A percentile compares a stretch with the other conserved stretches of the same genome.
These are phyloP conservation scores for Strobilomyces dryophilus DNA, from an alignment of 768 basidiomycete genomes.

Conservation along the genomic window DNA sequence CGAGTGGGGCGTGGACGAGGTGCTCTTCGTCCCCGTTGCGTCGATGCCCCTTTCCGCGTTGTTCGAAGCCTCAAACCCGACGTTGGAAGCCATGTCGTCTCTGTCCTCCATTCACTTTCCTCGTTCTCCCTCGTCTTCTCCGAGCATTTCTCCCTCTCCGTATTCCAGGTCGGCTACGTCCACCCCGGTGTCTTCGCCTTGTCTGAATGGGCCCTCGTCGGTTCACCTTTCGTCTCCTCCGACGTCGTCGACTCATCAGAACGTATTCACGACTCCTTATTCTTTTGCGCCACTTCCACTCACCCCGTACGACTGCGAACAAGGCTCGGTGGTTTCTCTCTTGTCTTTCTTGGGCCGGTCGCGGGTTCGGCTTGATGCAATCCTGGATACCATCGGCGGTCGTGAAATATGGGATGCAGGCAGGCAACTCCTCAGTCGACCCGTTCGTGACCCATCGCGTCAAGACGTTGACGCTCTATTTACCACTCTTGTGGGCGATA, in stretches of 20 bases:
- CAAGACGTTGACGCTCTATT: slow-evolving; percentile 47
- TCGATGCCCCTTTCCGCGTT: slow-evolving; percentile 20
- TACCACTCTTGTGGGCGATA: slow-evolving; percentile 77
- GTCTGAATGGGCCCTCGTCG: slow-evolving; percentile 23
- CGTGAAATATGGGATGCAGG: slow-evolving; percentile 74
- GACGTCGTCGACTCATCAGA: slow-evolving; percentile 25
- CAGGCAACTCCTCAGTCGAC: slow-evolving; percentile 50
- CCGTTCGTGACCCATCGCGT: slow-evolving; percentile 27
- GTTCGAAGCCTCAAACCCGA: slow-evolving; percentile 20
- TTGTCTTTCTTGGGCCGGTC: slow-evolving; percentile 26
- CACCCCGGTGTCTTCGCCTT: slow-evolving; percentile 31
- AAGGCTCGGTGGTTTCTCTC: slow-evolving; percentile 21
- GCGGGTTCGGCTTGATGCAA: slow-evolving; percentile 58
- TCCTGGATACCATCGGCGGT: slow-evolving; percentile 83
- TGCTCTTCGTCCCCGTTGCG: slow-evolving; percentile 51
- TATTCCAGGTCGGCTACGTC: slow-evolving; percentile 30
- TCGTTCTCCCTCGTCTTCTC: slow-evolving; percentile 28
- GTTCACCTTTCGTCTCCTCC: slow-evolving; percentile 20
- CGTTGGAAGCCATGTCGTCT: slow-evolving; percentile 16
- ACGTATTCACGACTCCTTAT: slow-evolving; percentile 26
- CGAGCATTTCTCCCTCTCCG: slow-evolving; percentile 30
- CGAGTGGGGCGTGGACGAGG: slow-evolving; percentile 72
- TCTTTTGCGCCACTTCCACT: slow-evolving; percentile 30
- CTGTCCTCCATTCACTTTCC: slow-evolving; percentile 25
- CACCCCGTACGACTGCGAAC: slow-evolving; percentile 26